Conservation (phyloP, 352 stramenopile genomes). For the Phytophthora rubi region DNA sequence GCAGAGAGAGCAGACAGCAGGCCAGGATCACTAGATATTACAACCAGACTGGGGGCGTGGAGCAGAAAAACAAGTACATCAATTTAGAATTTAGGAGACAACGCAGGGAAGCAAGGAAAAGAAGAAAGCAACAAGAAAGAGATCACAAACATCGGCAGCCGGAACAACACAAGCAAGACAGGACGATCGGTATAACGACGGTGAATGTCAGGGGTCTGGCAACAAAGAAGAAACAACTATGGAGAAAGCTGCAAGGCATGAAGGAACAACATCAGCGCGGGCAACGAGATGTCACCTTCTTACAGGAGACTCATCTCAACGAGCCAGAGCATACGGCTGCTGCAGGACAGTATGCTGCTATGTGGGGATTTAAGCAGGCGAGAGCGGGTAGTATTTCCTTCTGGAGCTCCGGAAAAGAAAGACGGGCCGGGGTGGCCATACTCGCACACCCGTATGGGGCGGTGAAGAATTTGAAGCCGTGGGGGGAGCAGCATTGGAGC, state of each 20-base stretch:
- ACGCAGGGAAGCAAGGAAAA: not conserved
- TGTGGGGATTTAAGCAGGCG: not conserved
- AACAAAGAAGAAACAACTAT: not conserved
- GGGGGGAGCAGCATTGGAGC: not conserved
- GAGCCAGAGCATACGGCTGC: not conserved
- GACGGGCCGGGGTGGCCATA: slow-evolving; percentile 1
- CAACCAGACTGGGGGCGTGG: too few species aligned
- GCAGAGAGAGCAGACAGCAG: too few species aligned
- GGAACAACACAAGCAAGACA: not conserved
- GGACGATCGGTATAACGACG: not conserved
- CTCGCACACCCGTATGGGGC: not conserved
- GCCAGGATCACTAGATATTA: too few species aligned
- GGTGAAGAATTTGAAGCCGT: not conserved
- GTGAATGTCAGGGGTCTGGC: not conserved
- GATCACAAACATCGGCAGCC: not conserved
- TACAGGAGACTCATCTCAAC: slow-evolving; percentile 3
- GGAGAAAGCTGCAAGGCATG: not conserved
- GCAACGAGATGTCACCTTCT: not conserved
- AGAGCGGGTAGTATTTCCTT: not conserved
- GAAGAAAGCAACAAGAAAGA: not conserved
- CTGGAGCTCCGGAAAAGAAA: not conserved
- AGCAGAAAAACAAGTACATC: too few species aligned
- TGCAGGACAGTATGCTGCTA: not conserved
- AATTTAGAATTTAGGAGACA: not conserved
- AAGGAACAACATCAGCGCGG: not conserved